These are phyloP conservation scores for Puccinellia tenuiflora DNA, from an alignment of 176 grass and related monocot genomes.

Conservation along the genomic window DNA sequence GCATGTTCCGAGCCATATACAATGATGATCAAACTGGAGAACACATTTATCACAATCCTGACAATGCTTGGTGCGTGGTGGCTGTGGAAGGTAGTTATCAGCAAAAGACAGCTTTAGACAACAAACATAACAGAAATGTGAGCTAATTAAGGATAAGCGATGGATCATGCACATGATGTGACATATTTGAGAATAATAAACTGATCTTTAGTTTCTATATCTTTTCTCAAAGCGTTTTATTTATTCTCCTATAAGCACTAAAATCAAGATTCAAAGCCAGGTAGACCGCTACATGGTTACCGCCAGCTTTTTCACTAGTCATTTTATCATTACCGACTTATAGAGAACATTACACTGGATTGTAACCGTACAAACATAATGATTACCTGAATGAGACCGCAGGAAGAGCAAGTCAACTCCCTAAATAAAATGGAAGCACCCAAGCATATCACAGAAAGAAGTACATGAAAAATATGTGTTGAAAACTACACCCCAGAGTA, in stretches of 20 bases:
- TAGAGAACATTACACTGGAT: neutral
- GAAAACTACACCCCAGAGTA: constrained; percentile 5
- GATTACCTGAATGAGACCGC: constrained; percentile 70
- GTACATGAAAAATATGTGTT: neutral
- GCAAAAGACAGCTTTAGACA: constrained; percentile 1
- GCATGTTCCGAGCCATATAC: constrained; percentile 88
- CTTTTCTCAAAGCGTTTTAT: neutral
- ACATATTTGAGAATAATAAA: constrained; percentile 11
- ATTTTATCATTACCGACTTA: neutral
- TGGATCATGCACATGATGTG: neutral
- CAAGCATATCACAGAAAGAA: neutral
- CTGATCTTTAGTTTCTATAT: neutral
- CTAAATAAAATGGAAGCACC: constrained; percentile 38
- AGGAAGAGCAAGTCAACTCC: constrained; percentile 81
- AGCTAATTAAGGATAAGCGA: neutral
- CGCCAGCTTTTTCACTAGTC: neutral
- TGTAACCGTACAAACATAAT: constrained; percentile 2
- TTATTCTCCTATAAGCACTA: neutral
- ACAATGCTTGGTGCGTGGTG: constrained; percentile 82
- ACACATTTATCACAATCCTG: constrained; percentile 95
- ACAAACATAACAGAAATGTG: constrained; percentile 2
- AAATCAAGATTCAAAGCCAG: neutral
- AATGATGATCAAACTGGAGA: constrained; percentile 96
- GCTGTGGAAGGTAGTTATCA: constrained; percentile 49
- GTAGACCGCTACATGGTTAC: neutral